These are phyloP conservation scores for Candida methanosorbosa DNA, from an alignment of 805 yeast species.

Conservation along the genomic window DNA sequence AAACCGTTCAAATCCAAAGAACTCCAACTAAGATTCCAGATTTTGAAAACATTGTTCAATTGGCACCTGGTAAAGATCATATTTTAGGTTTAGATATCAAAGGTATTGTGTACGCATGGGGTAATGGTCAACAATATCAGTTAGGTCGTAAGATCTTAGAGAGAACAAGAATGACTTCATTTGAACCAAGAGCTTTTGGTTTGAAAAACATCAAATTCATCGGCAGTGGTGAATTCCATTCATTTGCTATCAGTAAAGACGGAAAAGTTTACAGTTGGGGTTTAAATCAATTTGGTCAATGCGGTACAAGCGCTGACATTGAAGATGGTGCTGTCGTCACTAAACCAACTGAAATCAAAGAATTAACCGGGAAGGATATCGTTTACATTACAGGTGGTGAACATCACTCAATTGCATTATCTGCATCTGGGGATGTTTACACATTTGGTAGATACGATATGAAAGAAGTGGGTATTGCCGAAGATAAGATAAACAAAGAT, in stretches of 20 bases:
- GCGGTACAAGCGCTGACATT: slow-evolving; percentile 71
- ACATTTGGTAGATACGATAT: slow-evolving; percentile 90
- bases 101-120: slow-evolving; percentile 95
- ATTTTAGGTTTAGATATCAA: slow-evolving; percentile 71
- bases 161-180: slow-evolving; percentile 62
- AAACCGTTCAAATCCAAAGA: slow-evolving; percentile 52
- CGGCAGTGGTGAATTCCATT: slow-evolving; percentile 92
- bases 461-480: slow-evolving; percentile 82
- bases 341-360: slow-evolving; percentile 66
- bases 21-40: slow-evolving; percentile 57
- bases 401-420: slow-evolving; percentile 80
- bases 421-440: slow-evolving; percentile 64
- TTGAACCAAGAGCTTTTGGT: slow-evolving; percentile 80
- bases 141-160: slow-evolving; percentile 80
- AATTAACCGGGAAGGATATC: slow-evolving; percentile 50
- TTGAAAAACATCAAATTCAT: slow-evolving; percentile 69
- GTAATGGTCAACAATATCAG: slow-evolving; percentile 90
- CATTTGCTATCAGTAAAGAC: slow-evolving; percentile 77
- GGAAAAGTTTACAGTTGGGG: slow-evolving; percentile 88
- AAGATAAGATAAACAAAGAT: slow-evolving; percentile 55
- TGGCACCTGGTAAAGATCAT: slow-evolving; percentile 93
- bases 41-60: slow-evolving; percentile 62
- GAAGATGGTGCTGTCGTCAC: slow-evolving; percentile 81
- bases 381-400: slow-evolving; percentile 81
- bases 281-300: slow-evolving; percentile 92